Conservation (phyloP, 768 basidiomycete genomes). For the Lactarius indigo region DNA sequence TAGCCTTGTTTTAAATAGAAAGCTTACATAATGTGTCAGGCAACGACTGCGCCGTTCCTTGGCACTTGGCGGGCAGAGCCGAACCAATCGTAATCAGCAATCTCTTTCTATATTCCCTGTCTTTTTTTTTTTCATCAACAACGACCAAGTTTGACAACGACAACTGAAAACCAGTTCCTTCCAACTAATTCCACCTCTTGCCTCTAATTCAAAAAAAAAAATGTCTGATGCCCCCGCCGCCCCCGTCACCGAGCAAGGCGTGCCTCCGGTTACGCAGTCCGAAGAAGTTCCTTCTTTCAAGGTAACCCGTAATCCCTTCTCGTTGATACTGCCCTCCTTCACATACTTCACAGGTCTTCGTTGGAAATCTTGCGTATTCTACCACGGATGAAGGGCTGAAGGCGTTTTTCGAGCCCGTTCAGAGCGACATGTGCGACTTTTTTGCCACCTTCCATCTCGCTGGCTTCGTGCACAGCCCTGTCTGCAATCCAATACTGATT, state of each 20-base stretch:
- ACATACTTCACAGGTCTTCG: constrained; percentile 66
- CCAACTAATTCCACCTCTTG: constrained; percentile 50
- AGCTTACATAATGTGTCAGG: constrained; percentile 1
- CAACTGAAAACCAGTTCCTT: constrained; percentile 74
- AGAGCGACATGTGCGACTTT: constrained; percentile 76
- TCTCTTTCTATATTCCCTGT: constrained; percentile 43
- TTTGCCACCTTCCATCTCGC: neutral
- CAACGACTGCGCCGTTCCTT: constrained; percentile 3
- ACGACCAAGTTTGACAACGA: constrained; percentile 82
- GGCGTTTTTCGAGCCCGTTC: constrained; percentile 87
- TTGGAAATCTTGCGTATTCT: constrained; percentile 92
- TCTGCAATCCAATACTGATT: constrained; percentile 20
- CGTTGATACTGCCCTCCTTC: constrained; percentile 18
- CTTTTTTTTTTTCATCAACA: constrained; percentile 27
- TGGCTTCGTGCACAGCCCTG: constrained; percentile 23
- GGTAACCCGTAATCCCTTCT: constrained; percentile 42
- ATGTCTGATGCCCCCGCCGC: constrained; percentile 94
- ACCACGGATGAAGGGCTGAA: constrained; percentile 94
- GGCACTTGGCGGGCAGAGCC: constrained; percentile 11
- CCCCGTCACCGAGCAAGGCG: constrained; percentile 79
- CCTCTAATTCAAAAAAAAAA: constrained; percentile 51
- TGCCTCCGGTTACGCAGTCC: constrained; percentile 73
- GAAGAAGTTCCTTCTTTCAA: constrained; percentile 81
- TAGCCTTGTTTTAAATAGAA: neutral
- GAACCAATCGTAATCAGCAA: constrained; percentile 21